Percentiles rank a stretch among this genome's conserved stretches.
Evolutionary conservation across 495 filamentous ascomycete genomes (phyloP).

Genomic region (Penicillium crystallinum): DNA sequence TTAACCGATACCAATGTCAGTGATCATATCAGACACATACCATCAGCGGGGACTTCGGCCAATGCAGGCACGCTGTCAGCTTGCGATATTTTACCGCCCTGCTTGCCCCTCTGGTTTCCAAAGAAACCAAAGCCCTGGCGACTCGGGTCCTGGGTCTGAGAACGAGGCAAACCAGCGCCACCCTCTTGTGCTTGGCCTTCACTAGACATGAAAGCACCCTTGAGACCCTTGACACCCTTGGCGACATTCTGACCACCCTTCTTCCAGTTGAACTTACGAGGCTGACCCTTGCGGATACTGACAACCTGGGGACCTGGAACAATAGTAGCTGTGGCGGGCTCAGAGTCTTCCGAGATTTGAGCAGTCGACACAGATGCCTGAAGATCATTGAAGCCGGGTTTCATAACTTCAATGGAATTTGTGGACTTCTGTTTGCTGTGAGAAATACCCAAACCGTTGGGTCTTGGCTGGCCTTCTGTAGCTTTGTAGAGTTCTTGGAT

Average conservation of each 20-base stretch:
- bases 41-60: slow-evolving; percentile 50
- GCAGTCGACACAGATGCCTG: slow-evolving; percentile 50
- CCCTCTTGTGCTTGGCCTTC: slow-evolving; percentile 29
- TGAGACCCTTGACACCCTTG: slow-evolving; percentile 92
- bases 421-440: slow-evolving; percentile 68
- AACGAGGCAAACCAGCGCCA: slow-evolving; percentile 42
- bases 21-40: slow-evolving; percentile 20
- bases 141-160: slow-evolving; percentile 47
- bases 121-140: slow-evolving; percentile 77
- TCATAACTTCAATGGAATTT: slow-evolving; percentile 55
- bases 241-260: slow-evolving; percentile 89
- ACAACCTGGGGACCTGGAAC: slow-evolving; percentile 80
- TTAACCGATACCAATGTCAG: not conserved
- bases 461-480: slow-evolving; percentile 51
- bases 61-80: slow-evolving; percentile 50
- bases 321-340: slow-evolving; percentile 62
- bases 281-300: slow-evolving; percentile 85
- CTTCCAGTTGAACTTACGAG: slow-evolving; percentile 98
- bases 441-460: slow-evolving; percentile 80
- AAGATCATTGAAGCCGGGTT: slow-evolving; percentile 46
- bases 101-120: slow-evolving; percentile 47
- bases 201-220: slow-evolving; percentile 65
- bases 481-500: slow-evolving; percentile 90
- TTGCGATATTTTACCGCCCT: slow-evolving; percentile 46
- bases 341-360: slow-evolving; percentile 59